Base-by-base conservation (phyloP, 139 green algal species). In the Astrephomene gubernaculifera region DNA sequence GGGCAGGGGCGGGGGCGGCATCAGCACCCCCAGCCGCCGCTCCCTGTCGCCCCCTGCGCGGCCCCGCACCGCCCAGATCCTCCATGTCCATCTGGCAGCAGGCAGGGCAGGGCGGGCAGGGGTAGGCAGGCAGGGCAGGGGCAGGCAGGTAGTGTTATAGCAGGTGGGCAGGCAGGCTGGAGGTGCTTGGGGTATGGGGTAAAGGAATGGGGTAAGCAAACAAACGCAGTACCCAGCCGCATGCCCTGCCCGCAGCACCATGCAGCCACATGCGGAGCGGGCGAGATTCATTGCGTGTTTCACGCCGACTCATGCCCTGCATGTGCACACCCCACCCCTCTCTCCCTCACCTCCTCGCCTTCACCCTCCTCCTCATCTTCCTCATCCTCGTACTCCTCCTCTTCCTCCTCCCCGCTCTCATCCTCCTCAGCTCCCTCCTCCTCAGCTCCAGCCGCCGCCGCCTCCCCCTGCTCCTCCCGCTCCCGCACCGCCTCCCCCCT, bases 81-180 rank as follows among this genome's bases (percentile, higher is more conserved):
- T 96, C 94, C 60, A 96, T 94, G 85, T 96, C 94, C 57, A 90
- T 71, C 87, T 91, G 82, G 2, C 7, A 43, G 35, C 31, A 6
- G 7, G 9, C n/a, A 21, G 63, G 31, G 63, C n/a, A 41, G 63
- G 29, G 6, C 17, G 63, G 63, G 29, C n/a, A 19, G n/a, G 63
- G n/a, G 6, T 9, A 65, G 22, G 24, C 6, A 57, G 49, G 17
- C 49, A 57, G 49, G 49, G 49, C 17, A 57, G 12, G 17, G 49
- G n/a, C n/a, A n/a, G n/a, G n/a, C n/a, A n/a, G n/a, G n/a, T n/a
- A n/a, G n/a, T n/a, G n/a, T n/a, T n/a, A n/a, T n/a, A n/a, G n/a
- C n/a, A n/a, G n/a, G n/a, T n/a, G n/a, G n/a, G n/a, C n/a, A n/a
- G n/a, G n/a, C n/a, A n/a, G n/a, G n/a, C n/a, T n/a, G n/a, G n/a